These are phyloP conservation scores for Oidium heveae DNA, from an alignment of 2,329 filamentous ascomycete species.

Conservation along the genomic window DNA sequence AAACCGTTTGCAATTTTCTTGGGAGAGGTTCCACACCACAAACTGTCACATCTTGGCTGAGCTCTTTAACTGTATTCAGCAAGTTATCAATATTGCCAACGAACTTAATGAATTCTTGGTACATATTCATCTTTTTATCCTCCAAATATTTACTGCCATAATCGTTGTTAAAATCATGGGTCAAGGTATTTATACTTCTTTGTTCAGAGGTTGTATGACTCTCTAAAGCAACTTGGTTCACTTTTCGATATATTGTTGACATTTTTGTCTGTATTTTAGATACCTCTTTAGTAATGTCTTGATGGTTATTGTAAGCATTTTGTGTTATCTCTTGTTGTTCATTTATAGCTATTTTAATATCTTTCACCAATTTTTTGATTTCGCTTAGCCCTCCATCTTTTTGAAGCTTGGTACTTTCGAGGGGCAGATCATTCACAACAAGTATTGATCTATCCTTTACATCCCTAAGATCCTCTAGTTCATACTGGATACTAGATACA, in stretches of 20 bases:
- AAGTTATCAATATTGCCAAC: constrained; percentile 85
- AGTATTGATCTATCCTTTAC: too few relatives aligned
- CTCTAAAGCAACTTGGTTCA: constrained; percentile 1
- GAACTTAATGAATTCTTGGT: constrained; percentile 67
- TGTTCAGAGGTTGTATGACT: constrained; percentile 11
- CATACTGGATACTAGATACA: constrained; percentile 79
- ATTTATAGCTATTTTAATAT: constrained; percentile 59
- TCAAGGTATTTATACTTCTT: constrained; percentile 16
- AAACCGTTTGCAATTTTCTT: constrained; percentile 67
- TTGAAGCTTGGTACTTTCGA: constrained; percentile 86
- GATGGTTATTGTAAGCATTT: constrained; percentile 68
- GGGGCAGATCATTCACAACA: too few relatives aligned
- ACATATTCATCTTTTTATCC: constrained; percentile 64
- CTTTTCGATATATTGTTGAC: constrained; percentile 8
- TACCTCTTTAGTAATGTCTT: constrained; percentile 73
- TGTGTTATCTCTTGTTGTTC: constrained; percentile 65
- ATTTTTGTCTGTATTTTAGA: constrained; percentile 20
- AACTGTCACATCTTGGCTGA: constrained; percentile 86
- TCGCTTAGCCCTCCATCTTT: constrained; percentile 76
- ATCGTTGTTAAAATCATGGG: constrained; percentile 46
- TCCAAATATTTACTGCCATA: constrained; percentile 70
- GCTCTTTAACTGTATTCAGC: constrained; percentile 89
- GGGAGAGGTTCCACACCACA: constrained; percentile 80
- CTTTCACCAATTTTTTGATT: constrained; percentile 60
- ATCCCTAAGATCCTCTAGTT: constrained; percentile 72